phyloP scores from a whole-genome alignment of 371 early-diverging fungal genomes.

The Phascolomyces articulosus region DNA sequence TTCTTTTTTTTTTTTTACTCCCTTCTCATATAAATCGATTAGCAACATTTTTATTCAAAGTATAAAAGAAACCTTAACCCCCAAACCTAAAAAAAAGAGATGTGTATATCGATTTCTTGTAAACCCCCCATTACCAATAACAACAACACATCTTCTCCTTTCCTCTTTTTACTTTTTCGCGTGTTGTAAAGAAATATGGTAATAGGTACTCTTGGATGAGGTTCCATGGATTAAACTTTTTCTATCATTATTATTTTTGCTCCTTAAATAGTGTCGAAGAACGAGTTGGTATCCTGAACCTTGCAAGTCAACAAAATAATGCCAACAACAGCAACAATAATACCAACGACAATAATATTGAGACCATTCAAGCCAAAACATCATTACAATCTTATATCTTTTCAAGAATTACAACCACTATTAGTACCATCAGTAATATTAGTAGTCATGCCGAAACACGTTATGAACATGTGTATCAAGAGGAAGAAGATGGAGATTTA shows the following conservation, averaged over 20 bases:
- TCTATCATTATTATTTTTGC: background rate
- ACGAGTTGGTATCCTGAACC: constrained; percentile 40
- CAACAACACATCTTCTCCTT: too few species aligned
- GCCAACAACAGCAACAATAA: background rate
- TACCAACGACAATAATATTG: background rate
- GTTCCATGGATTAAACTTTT: too few species aligned
- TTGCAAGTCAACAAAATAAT: constrained; percentile 18
- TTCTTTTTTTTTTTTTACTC: too few species aligned
- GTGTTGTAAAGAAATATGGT: background rate
- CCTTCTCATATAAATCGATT: too few species aligned
- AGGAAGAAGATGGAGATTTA: background rate
- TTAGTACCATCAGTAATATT: constrained; percentile 17
- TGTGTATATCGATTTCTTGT: too few species aligned
- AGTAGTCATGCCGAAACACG: constrained; percentile 17
- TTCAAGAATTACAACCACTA: constrained; percentile 28
- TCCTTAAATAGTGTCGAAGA: constrained; percentile 35
- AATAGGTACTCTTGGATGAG: too few species aligned
- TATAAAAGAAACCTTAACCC: too few species aligned
- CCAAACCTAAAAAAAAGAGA: too few species aligned
- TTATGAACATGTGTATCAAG: constrained; percentile 11
- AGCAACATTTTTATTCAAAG: too few species aligned
- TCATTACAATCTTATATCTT: constrained; percentile 21
- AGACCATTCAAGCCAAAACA: constrained; percentile 3
- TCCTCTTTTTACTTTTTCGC: background rate
- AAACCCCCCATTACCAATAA: too few species aligned